Base-by-base conservation (phyloP, 83 land plant species). In the Thuja plicata region DNA sequence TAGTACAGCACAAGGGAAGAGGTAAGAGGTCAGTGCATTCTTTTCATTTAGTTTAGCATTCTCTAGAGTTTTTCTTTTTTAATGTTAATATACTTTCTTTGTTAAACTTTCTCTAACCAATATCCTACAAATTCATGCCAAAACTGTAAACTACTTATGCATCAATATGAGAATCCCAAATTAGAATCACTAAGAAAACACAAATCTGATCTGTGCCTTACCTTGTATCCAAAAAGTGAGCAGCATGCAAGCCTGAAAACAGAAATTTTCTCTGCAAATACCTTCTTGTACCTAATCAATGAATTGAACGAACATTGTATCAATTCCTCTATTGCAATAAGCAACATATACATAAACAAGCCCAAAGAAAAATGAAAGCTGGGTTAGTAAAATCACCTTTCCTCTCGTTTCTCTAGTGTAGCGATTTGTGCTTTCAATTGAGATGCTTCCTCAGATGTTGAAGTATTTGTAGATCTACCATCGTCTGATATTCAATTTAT, bases 161-260 rank as follows among this genome's bases (percentile, higher is more conserved):
- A 46, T 45, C 30, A 90, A 40, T 48, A 48, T 16, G 66, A 34
- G 17, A 80, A 77, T 46, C 46, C 24, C 17, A 66, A 41, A 32
- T 12, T 60, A 43, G 13, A 60, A 19, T 21, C 27, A 8, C 43
- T 17, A n/a, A 41, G 9, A 38, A 6, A 73, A 73, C 27, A 38
- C 19, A 43, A 89, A 38, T 73, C 54, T 12, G 52, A 54, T 21
- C 0, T 27, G 57, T 76, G 55, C 3, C 30, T 88, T 94, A 97
- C 99, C 97, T 95, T 94, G 86, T 96, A 98, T 71, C 99, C 99
- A 94, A 98, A 98, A 70, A 98, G 94, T 37, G 95, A 92, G 87
- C 97, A 95, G 77, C 99, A 98, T 27, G 98, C 99, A 81, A 93
- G 94, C 90, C 99, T 92, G 89, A 98, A 97, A 27, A 96, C 94